Evolutionary conservation across 2,329 filamentous ascomycete species (phyloP).

Genomic region (Colletotrichum incanum): DNA sequence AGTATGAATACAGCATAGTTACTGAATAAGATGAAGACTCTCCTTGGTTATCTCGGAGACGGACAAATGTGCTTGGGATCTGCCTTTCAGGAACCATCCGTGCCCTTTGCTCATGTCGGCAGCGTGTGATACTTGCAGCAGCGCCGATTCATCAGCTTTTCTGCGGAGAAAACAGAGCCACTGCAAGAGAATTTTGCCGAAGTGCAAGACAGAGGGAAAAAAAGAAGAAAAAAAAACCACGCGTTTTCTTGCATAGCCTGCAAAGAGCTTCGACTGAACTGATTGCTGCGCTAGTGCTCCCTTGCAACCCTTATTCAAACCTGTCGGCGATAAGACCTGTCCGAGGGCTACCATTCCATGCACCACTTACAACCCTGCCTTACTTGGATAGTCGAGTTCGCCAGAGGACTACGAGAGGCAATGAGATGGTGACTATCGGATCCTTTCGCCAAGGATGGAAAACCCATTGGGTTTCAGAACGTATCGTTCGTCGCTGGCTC

Average conservation of each 20-base stretch:
- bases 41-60: neutral
- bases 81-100: slow-evolving; percentile 27
- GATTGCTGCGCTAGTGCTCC: neutral
- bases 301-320: slow-evolving; percentile 4
- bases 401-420: neutral
- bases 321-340: slow-evolving; percentile 23
- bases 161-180: neutral
- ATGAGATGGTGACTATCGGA: neutral
- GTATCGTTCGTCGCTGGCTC: slow-evolving; percentile 13
- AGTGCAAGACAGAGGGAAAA: neutral
- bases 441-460: slow-evolving; percentile 14
- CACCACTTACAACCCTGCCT: neutral
- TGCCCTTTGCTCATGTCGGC: slow-evolving; percentile 5
- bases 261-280: neutral
- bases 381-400: neutral
- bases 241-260: neutral
- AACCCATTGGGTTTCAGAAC: slow-evolving; percentile 14
- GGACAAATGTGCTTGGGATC: slow-evolving; percentile 3
- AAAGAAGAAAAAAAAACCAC: neutral
- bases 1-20: neutral
- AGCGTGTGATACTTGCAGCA: slow-evolving; percentile 9
- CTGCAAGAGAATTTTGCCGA: slow-evolving; percentile 3
- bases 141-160: neutral
- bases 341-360: slow-evolving; percentile 23
- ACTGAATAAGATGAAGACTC: neutral